A percentile compares a stretch with the other conserved stretches of the same genome.
phyloP scores from a whole-genome alignment of 495 filamentous ascomycete genomes.

The Annulohypoxylon stygium region DNA sequence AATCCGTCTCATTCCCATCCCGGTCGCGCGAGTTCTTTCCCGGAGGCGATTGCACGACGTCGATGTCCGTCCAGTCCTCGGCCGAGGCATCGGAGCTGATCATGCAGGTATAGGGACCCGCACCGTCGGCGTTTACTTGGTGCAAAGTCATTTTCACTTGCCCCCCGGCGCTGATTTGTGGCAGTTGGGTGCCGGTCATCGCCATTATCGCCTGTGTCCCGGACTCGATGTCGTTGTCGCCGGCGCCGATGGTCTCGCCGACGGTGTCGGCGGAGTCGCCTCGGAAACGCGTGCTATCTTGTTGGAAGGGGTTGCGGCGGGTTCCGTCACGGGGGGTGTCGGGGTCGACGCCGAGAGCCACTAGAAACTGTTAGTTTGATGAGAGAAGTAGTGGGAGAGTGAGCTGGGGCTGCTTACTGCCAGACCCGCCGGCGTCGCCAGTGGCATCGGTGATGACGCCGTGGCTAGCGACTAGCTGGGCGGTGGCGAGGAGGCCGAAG shows the following conservation, averaged over 20 bases:
- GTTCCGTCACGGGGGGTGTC: conserved; percentile 67
- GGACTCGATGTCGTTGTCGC: conserved; percentile 62
- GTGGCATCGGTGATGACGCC: conserved; percentile 62
- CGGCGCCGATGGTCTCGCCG: conserved; percentile 58
- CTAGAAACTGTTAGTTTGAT: no score
- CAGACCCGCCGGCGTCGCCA: conserved; percentile 63
- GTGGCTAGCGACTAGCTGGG: conserved; percentile 60
- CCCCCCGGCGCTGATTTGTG: conserved; percentile 63
- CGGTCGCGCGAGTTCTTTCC: conserved; percentile 55
- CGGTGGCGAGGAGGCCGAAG: conserved; percentile 50
- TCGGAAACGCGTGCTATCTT: conserved; percentile 65
- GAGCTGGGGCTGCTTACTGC: conserved; percentile 51
- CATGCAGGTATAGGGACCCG: conserved; percentile 62
- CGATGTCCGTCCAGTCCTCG: conserved; percentile 56
- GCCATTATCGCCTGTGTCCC: conserved; percentile 62
- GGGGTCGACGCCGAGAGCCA: conserved; percentile 62
- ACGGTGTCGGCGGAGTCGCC: conserved; percentile 58
- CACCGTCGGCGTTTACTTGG: conserved; percentile 65
- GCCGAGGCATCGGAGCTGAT: conserved; percentile 65
- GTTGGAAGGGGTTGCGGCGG: conserved; percentile 65
- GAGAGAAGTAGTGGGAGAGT: no score
- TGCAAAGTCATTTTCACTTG: conserved; percentile 65
- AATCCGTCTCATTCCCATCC: conserved; percentile 55
- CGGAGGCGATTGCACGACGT: conserved; percentile 54
- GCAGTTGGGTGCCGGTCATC: conserved; percentile 60